These are phyloP conservation scores for Cutaneotrichosporon sp. DNA, from an alignment of 1,284 basidiomycete species.

Conservation along the genomic window DNA sequence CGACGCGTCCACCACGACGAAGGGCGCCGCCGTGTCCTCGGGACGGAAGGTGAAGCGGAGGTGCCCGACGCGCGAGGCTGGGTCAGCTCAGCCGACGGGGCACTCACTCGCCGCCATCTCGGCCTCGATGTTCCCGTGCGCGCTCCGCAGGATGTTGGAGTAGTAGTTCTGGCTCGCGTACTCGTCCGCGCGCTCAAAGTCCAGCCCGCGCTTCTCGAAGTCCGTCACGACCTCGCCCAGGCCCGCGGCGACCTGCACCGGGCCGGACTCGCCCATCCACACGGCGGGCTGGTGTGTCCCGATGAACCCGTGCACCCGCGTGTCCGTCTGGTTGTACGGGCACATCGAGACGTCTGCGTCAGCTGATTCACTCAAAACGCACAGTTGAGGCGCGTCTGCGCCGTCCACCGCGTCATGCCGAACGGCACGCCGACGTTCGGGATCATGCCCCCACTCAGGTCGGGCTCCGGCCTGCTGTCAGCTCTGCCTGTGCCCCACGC, in stretches of 20 bases:
- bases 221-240: constrained; percentile 58
- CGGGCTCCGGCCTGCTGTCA: constrained; percentile 8
- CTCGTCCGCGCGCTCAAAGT: constrained; percentile 63
- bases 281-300: constrained; percentile 80
- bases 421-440: constrained; percentile 67
- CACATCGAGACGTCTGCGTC: constrained; percentile 69
- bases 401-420: constrained; percentile 73
- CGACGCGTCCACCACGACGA: constrained; percentile 70
- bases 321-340: constrained; percentile 72
- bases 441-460: constrained; percentile 37
- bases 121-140: constrained; percentile 60
- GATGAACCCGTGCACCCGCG: constrained; percentile 66
- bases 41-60: constrained; percentile 68
- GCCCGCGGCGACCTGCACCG: constrained; percentile 66
- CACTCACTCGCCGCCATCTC: constrained; percentile 72
- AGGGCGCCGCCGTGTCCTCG: constrained; percentile 56
- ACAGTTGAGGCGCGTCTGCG: constrained; percentile 49
- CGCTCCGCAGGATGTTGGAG: constrained; percentile 62
- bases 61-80: constrained; percentile 76
- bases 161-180: constrained; percentile 69
- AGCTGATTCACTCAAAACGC: too few species aligned
- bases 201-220: constrained; percentile 66
- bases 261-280: constrained; percentile 82
- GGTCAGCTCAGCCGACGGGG: too few species aligned
- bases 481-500: constrained; percentile 18